Evolutionary conservation across 495 filamentous ascomycete species (phyloP).

Genomic region (Viridothelium virens): DNA sequence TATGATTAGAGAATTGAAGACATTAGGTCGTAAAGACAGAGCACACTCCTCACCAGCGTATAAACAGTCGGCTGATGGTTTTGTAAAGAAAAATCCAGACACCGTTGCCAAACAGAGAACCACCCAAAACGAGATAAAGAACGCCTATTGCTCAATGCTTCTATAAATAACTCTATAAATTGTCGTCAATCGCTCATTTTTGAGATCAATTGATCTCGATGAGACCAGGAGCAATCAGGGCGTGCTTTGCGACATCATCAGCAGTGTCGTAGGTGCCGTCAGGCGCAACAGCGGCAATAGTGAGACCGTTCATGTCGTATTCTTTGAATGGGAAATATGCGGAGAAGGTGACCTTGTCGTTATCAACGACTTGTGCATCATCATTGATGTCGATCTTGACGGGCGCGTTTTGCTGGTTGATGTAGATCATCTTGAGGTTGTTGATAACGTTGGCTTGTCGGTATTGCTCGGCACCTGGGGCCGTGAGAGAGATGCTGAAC

Average conservation of each 20-base stretch:
- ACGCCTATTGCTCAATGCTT: constrained; percentile 1
- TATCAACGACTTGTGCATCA: constrained; percentile 1
- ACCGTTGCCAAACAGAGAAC: neutral
- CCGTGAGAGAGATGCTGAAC: constrained; percentile 17
- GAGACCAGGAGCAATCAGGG: constrained; percentile 24
- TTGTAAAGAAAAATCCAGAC: neutral
- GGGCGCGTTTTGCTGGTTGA: constrained; percentile 26
- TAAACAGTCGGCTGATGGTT: neutral
- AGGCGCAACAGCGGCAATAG: constrained; percentile 21
- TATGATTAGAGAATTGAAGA: constrained; percentile 8
- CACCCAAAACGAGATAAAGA: neutral
- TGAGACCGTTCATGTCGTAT: constrained; percentile 20
- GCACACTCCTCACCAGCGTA: neutral
- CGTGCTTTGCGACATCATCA: constrained; percentile 19
- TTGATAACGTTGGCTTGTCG: constrained; percentile 12
- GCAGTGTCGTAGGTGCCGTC: constrained; percentile 12
- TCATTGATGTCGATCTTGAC: constrained; percentile 12
- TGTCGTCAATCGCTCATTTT: neutral
- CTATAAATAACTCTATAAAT: neutral
- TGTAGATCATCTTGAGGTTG: constrained; percentile 18
- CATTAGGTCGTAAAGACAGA: too few relatives aligned
- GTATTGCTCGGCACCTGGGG: neutral
- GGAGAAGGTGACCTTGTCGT: constrained; percentile 15
- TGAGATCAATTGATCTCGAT: constrained; percentile 24
- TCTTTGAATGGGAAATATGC: constrained; percentile 16